Base-by-base conservation (phyloP, 116 monocot species). In the Dioscorea cayenensis region DNA sequence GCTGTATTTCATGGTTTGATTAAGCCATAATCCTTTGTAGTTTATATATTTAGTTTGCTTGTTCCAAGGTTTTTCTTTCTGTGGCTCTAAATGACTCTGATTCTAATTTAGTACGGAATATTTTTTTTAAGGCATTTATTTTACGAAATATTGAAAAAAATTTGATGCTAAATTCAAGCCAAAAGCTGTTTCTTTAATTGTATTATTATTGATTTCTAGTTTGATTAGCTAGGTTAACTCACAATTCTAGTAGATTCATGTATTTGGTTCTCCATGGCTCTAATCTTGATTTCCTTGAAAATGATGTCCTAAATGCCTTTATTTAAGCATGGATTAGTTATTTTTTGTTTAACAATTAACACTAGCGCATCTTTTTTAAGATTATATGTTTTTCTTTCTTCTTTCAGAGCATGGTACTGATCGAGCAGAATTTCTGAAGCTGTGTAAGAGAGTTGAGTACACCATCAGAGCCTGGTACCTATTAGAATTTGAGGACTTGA, bases 391-490 rank as follows among this genome's bases (percentile, higher is more conserved):
- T 32, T 51, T 29, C 27, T 55, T 32, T 63, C 19, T 70, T 72
- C 63, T 43, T 66, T 55, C 79, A 96, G 96, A 92, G 67, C 84
- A 77, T 69, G 79, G 48, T 69, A 75, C 77, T 35, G 96, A 96
- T 75, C 76, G 92, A 36, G 68, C 69, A 23, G 92, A 96, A 59
- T 96, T 96, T 81, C 51, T 96, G 64, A 96, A 88, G 86, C 82
- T 96, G 55, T 90, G 90, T 77, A 92, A 92, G 82, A 92, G 90
- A 84, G 82, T 96, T 27, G 96, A 96, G 55, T 96, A 96, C 64
- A 96, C 92, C 48, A 88, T 96, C n/a, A 76, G 96, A 36, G 96
- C 96, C 16, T 96, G 92, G 96, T 96, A 88, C 74, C 85, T 81
- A 78, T 86, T 90, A 71, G 88, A 92, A 36, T 96, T 92, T 67